Conservation (phyloP, 352 stramenopile species). For the Phytophthora sojae region DNA sequence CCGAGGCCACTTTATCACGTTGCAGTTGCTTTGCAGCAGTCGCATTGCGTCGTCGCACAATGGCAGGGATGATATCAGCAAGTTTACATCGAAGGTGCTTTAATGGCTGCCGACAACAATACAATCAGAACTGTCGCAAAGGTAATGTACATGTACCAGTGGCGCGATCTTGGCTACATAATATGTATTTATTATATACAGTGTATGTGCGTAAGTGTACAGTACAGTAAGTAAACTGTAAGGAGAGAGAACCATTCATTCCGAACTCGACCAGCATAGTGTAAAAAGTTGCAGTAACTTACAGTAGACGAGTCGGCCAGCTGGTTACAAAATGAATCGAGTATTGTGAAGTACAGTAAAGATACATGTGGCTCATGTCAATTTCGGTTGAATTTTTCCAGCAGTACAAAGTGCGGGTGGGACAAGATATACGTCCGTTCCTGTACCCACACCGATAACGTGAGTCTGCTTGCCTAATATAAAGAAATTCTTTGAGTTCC, state of each 20-base stretch:
- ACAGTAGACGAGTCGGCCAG: neutral
- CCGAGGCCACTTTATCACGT: neutral
- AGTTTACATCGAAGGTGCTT: neutral
- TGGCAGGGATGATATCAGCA: neutral
- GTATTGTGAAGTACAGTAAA: neutral
- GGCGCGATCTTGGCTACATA: neutral
- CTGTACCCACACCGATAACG: no score
- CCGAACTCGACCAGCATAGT: neutral
- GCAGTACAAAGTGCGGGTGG: no score
- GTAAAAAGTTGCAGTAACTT: neutral
- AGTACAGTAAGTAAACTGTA: no score
- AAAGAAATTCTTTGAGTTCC: no score
- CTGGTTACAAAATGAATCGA: neutral
- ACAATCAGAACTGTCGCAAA: neutral
- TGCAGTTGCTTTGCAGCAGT: neutral
- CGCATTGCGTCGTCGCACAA: neutral
- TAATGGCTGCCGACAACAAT: conserved; percentile 4
- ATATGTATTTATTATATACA: no score
- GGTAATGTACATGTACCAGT: neutral
- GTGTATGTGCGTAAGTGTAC: no score
- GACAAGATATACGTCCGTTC: no score
- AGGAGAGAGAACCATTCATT: conserved; percentile 1
- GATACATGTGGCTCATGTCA: neutral
- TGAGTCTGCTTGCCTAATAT: no score
- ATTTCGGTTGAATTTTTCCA: no score